These are phyloP conservation scores for Penicillium sp. DNA, from an alignment of 2,329 filamentous ascomycete species.

Conservation along the genomic window DNA sequence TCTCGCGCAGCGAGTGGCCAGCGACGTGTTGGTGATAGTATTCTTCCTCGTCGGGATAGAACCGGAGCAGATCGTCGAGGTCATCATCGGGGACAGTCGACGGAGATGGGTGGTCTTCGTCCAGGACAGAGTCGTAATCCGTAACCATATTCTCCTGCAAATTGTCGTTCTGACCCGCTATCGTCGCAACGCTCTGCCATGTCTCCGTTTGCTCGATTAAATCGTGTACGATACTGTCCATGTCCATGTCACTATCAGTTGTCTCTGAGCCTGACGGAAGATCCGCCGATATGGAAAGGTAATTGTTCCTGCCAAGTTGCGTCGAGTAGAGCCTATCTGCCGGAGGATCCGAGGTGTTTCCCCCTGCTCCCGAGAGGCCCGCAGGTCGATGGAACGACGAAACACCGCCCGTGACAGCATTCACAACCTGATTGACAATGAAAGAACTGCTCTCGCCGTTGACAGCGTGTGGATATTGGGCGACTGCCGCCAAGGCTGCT, in stretches of 20 bases:
- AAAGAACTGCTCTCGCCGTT: conserved; percentile 23
- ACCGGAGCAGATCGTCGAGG: conserved; percentile 35
- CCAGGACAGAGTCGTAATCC: conserved; percentile 27
- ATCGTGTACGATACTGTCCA: conserved; percentile 23
- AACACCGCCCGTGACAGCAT: conserved; percentile 25
- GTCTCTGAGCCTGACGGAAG: conserved; percentile 22
- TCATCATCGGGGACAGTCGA: conserved; percentile 27
- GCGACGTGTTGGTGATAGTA: conserved; percentile 18
- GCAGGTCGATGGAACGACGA: background rate
- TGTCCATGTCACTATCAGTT: conserved; percentile 15
- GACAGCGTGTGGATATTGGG: conserved; percentile 28
- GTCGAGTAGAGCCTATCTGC: background rate
- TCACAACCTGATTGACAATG: conserved; percentile 30
- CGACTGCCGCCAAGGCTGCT: conserved; percentile 33
- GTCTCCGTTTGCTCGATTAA: conserved; percentile 17
- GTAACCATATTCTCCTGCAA: conserved; percentile 24
- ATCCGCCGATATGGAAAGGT: conserved; percentile 18
- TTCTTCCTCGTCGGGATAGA: conserved; percentile 34
- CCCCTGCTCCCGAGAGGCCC: background rate
- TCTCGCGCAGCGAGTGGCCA: conserved; percentile 9
- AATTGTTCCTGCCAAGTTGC: conserved; percentile 1
- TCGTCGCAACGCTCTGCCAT: conserved; percentile 22
- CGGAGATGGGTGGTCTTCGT: conserved; percentile 16
- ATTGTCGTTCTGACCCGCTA: conserved; percentile 23
- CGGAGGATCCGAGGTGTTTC: conserved; percentile 1